Evolutionary conservation across 2,329 filamentous ascomycete species (phyloP).

Genomic region (Claviceps sp.): DNA sequence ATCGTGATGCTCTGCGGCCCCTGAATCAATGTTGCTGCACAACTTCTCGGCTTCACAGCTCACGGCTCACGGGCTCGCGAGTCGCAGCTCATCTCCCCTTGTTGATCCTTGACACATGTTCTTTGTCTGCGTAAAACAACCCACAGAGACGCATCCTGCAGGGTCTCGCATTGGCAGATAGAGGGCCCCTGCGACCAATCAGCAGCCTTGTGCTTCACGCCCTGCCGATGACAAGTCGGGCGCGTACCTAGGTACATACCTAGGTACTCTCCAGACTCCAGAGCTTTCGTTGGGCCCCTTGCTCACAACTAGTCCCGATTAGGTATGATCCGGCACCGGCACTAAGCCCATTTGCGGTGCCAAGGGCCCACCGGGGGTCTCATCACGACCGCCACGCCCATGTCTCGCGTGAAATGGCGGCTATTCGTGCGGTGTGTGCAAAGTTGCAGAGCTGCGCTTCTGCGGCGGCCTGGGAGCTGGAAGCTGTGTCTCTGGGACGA

Average conservation of each 20-base stretch:
- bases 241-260: not conserved
- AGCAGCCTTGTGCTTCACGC: not conserved
- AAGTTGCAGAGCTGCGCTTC: not conserved
- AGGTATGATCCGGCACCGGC: slow-evolving; percentile 16
- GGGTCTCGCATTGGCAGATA: slow-evolving; percentile 4
- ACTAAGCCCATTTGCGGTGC: slow-evolving; percentile 19
- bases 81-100: slow-evolving; percentile 2
- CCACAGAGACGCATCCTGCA: not conserved
- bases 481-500: not conserved
- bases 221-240: not conserved
- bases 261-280: not conserved
- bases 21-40: not conserved
- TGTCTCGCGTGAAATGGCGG: not conserved
- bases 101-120: not conserved
- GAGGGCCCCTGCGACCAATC: slow-evolving; percentile 1
- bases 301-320: slow-evolving; percentile 9
- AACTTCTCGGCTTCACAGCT: not conserved
- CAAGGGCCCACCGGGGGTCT: slow-evolving; percentile 9
- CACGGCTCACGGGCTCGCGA: not conserved
- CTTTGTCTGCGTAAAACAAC: not conserved
- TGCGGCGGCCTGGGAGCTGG: not conserved
- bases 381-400: slow-evolving; percentile 8
- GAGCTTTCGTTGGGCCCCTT: not conserved
- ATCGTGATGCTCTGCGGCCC: not conserved
- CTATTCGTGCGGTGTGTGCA: not conserved